These are phyloP conservation scores for Sonneratia alba DNA, from an alignment of 345 rosid species.

Conservation along the genomic window DNA sequence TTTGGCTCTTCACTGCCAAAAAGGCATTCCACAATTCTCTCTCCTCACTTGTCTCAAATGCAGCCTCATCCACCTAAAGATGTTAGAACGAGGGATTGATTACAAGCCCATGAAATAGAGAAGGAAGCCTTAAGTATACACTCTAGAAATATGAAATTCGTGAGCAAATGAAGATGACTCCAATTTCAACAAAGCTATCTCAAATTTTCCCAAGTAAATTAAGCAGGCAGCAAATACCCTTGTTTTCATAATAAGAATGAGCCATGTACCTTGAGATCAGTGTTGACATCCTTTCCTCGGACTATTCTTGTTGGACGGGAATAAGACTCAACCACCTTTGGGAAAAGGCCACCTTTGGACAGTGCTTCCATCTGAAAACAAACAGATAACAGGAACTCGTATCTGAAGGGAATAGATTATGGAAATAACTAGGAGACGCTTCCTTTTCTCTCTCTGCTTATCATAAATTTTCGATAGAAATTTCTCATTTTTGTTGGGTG, in stretches of 20 bases:
- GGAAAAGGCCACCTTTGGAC: slow-evolving; percentile 51
- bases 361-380: slow-evolving; percentile 60
- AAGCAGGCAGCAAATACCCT: not conserved
- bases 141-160: not conserved
- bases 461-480: not conserved
- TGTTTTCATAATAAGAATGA: not conserved
- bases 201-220: not conserved
- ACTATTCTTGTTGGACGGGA: slow-evolving; percentile 92
- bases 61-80: slow-evolving; percentile 67
- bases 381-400: slow-evolving; percentile 3
- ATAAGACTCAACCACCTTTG: slow-evolving; percentile 78
- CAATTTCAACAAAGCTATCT: not conserved
- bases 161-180: not conserved
- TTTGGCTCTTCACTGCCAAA: slow-evolving; percentile 42
- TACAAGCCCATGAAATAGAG: not conserved
- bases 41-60: slow-evolving; percentile 71
- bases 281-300: slow-evolving; percentile 71
- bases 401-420: not conserved
- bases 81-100: not conserved
- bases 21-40: slow-evolving; percentile 56
- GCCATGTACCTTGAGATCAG: slow-evolving; percentile 46
- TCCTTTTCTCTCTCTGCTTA: not conserved
- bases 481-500: not conserved
- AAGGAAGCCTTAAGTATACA: not conserved
- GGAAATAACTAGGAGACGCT: not conserved